A percentile compares a stretch with the other conserved stretches of the same genome.
Evolutionary conservation across 805 yeast species (phyloP).

Genomic region (Brettanomyces nanus): DNA sequence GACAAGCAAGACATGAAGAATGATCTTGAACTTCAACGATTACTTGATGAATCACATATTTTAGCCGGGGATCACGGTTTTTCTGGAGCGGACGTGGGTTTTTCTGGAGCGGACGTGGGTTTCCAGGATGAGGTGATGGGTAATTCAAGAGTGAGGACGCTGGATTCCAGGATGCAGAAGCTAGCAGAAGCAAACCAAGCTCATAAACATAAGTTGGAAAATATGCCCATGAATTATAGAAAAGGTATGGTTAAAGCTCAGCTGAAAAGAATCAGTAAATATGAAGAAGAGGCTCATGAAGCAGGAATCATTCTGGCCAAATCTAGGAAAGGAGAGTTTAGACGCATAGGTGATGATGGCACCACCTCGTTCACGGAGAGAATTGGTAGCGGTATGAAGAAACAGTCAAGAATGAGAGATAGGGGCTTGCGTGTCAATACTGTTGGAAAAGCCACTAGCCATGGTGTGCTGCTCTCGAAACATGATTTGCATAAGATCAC

Average conservation of each 20-base stretch:
- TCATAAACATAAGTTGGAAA: conserved; percentile 41
- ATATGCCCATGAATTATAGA: conserved; percentile 83
- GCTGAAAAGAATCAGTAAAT: conserved; percentile 40
- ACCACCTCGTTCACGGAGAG: conserved; percentile 42
- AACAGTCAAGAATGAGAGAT: conserved; percentile 40
- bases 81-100: conserved; percentile 23
- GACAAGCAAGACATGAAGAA: conserved; percentile 53
- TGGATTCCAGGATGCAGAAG: conserved; percentile 47
- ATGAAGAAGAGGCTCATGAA: conserved; percentile 73
- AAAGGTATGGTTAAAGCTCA: conserved; percentile 71
- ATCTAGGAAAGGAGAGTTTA: conserved; percentile 56
- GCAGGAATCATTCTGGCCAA: conserved; percentile 85
- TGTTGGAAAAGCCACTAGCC: conserved; percentile 69
- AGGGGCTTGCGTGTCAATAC: conserved; percentile 72
- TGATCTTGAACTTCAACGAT: conserved; percentile 65
- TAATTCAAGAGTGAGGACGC: conserved; percentile 55
- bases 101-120: conserved; percentile 64
- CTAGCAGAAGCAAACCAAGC: conserved; percentile 39
- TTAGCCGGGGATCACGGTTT: conserved; percentile 23
- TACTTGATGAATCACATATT: conserved; percentile 66
- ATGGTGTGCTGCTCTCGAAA: conserved; percentile 67
- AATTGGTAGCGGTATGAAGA: conserved; percentile 39
- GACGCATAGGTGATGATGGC: conserved; percentile 48
- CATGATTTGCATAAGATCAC: conserved; percentile 51
- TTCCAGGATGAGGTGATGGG: conserved; percentile 52